phyloP scores from a whole-genome alignment of 352 stramenopile species.

The Blastocystis sp. region DNA sequence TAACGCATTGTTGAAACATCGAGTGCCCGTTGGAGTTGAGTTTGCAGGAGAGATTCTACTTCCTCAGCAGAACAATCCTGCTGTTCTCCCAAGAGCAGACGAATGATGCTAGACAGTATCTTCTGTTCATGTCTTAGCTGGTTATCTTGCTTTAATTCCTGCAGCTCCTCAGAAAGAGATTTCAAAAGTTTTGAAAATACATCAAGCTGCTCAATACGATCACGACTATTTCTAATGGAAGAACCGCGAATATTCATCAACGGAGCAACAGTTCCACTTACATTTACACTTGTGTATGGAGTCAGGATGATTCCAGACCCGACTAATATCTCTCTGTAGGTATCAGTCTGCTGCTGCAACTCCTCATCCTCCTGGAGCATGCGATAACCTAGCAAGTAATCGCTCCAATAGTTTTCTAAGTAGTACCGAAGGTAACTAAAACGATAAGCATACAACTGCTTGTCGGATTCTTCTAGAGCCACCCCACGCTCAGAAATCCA shows the following conservation, averaged over 20 bases:
- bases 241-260: neutral
- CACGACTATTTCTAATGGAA: neutral
- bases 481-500: neutral
- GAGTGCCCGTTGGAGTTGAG: neutral
- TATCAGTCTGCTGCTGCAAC: neutral
- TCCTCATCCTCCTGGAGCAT: constrained; percentile 34
- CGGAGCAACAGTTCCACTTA: neutral
- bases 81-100: neutral
- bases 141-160: neutral
- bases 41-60: neutral
- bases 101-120: neutral
- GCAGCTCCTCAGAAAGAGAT: neutral
- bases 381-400: neutral
- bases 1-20: constrained; percentile 2
- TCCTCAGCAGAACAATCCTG: neutral
- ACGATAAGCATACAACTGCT: neutral
- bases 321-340: neutral
- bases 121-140: neutral
- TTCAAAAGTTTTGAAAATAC: neutral
- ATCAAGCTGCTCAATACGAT: constrained; percentile 4
- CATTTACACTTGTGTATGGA: constrained; percentile 4
- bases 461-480: no score
- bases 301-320: neutral
- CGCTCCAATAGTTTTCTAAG: constrained; percentile 33
- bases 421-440: constrained; percentile 20